phyloP scores from a whole-genome alignment of 768 basidiomycete species.

The Termitomyces sp. region DNA sequence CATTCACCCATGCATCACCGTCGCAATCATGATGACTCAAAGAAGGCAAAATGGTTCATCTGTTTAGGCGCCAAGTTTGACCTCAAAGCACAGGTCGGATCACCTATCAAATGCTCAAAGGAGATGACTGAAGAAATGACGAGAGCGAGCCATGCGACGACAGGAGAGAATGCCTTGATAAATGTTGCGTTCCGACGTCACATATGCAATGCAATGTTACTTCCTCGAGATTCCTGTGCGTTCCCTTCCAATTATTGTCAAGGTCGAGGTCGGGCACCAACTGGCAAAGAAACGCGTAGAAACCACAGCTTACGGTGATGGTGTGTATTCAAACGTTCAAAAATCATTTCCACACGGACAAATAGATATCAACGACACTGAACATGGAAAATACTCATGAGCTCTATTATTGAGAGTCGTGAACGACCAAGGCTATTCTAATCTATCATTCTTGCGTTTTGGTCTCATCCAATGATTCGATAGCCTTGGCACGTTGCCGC shows the following conservation, averaged over 20 bases:
- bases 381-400: no score
- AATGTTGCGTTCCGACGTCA: not conserved
- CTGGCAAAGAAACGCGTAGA: not conserved
- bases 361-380: not conserved
- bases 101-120: not conserved
- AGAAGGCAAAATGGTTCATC: not conserved
- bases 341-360: not conserved
- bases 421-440: not conserved
- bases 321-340: no score
- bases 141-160: not conserved
- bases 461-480: slow-evolving; percentile 1
- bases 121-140: not conserved
- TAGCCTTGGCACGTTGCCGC: slow-evolving; percentile 10
- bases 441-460: not conserved
- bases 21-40: slow-evolving; percentile 9
- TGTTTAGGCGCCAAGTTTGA: not conserved
- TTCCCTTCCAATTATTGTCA: not conserved
- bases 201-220: not conserved
- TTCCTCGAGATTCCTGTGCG: not conserved
- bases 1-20: not conserved
- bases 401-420: no score
- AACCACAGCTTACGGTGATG: no score
- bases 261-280: no score
- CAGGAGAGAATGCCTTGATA: not conserved
- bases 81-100: not conserved